These are phyloP conservation scores for Dictyophora rubrovolvata DNA, from an alignment of 768 basidiomycete species.

Conservation along the genomic window DNA sequence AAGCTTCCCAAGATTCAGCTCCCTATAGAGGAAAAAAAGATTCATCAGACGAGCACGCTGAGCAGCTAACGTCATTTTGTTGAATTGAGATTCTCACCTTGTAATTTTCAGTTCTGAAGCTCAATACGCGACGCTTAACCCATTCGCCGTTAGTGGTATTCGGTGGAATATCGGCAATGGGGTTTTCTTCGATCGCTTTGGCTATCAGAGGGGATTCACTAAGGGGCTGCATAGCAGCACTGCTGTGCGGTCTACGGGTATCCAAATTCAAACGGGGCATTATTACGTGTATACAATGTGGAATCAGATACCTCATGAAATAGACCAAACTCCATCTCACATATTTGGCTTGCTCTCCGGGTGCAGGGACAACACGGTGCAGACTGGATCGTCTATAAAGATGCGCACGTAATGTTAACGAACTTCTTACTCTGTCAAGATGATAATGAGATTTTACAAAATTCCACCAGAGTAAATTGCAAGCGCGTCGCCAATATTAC, in stretches of 20 bases:
- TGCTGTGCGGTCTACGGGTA: neutral
- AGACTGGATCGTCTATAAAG: slow-evolving; percentile 38
- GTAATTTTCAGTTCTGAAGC: slow-evolving; percentile 32
- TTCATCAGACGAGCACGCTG: too few species aligned
- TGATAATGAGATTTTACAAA: slow-evolving; percentile 17
- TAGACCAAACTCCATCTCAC: slow-evolving; percentile 62
- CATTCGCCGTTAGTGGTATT: slow-evolving; percentile 30
- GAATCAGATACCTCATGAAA: slow-evolving; percentile 38
- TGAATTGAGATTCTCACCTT: slow-evolving; percentile 21
- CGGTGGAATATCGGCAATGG: slow-evolving; percentile 20
- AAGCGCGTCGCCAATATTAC: slow-evolving; percentile 55
- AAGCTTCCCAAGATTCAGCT: slow-evolving; percentile 13
- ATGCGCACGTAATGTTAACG: neutral
- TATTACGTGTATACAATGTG: neutral
- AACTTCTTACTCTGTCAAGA: too few species aligned
- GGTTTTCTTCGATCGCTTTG: slow-evolving; percentile 4
- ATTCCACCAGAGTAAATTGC: slow-evolving; percentile 54
- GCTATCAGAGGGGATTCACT: slow-evolving; percentile 28
- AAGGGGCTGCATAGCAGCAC: neutral
- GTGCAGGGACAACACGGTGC: slow-evolving; percentile 58
- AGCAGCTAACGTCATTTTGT: neutral
- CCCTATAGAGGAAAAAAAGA: slow-evolving; percentile 13
- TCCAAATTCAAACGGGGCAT: neutral
- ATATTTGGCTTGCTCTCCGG: slow-evolving; percentile 39
- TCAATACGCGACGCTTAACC: slow-evolving; percentile 30